Base-by-base conservation (phyloP, 1,284 basidiomycete genomes). In the Macrocystidia cucumis region DNA sequence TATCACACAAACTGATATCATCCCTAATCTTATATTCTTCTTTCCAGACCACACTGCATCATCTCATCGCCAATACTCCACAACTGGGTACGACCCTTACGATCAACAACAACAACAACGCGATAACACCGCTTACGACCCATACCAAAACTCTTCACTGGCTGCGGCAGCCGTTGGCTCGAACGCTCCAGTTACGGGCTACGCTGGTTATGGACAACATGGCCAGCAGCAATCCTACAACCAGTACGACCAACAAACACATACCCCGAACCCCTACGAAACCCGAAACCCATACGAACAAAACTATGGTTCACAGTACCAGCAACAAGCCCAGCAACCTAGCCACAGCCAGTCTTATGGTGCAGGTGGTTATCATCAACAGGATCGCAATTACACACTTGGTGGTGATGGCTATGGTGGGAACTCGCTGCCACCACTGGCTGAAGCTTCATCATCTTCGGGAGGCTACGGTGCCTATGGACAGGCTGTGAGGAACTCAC, bases 331-430 rank as follows among this genome's bases (percentile, higher is more conserved):
- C 51, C 47, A 25, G 52, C 40, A 52, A 58, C 34, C 43, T 54
- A 32, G 35, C 42, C 28, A 43, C 54, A 27, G 42, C 60, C 23
- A 44, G 60, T 11, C 45, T 56, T 25, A 54, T 61, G 16, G 48
- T 59, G 8, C 56, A 45, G 24, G 53, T n/a, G n/a, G n/a, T n/a
- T n/a, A 48, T 19, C 54, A 42, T 11, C 57, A 56, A 7, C 55
- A 59, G 5, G 67, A 74, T n/a, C 70, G 68, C 16, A 65, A 57
- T 42, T 78, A 82, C 52, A 69, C 74, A 3, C 60, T 73, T 21
- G 72, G 74, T 7, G 74, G 74, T 16, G 67, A 65, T 34, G 69
- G 69, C 4, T 83, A 84, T 40, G 70, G 69, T 6, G 44, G 45
- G 23, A 73, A 64, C 46, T 49, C 57, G 14, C 60, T 68, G 5